phyloP scores from a whole-genome alignment of 306 rosid species.

The Cicer yamashitae region DNA sequence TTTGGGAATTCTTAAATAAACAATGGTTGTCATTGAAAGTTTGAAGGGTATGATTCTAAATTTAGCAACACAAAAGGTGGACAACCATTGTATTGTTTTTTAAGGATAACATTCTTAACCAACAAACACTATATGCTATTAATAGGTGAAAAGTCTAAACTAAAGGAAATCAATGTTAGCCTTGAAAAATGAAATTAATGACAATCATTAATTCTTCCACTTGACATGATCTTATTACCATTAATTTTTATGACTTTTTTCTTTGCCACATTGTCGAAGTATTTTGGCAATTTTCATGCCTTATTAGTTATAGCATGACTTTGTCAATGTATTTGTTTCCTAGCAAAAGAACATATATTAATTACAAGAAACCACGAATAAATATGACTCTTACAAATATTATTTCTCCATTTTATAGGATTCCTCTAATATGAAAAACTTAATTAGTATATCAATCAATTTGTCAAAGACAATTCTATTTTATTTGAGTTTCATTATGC shows the following conservation, averaged over 20 bases:
- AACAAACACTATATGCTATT: constrained; percentile 26
- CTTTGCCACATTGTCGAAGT: neutral
- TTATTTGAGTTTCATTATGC: no score
- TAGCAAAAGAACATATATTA: no score
- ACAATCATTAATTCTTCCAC: neutral
- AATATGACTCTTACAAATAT: no score
- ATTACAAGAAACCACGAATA: no score
- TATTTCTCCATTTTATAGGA: no score
- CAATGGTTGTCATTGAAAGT: neutral
- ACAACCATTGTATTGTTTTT: constrained; percentile 29
- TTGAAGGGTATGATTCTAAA: constrained; percentile 32
- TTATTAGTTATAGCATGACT: neutral
- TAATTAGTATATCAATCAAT: no score
- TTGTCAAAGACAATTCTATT: no score
- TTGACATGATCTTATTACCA: neutral
- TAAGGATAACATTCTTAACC: neutral
- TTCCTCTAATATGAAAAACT: no score
- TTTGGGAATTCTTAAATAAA: constrained; percentile 46
- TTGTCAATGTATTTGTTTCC: no score
- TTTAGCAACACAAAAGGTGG: constrained; percentile 43
- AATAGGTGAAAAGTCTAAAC: neutral
- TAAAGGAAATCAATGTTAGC: neutral
- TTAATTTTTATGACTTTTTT: neutral
- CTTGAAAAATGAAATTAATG: neutral
- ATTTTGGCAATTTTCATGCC: neutral